Percentiles rank a stretch among this genome's conserved stretches.
These are phyloP conservation scores for Ophiostoma populinum DNA, from an alignment of 2,329 filamentous ascomycete genomes.

Conservation along the genomic window DNA sequence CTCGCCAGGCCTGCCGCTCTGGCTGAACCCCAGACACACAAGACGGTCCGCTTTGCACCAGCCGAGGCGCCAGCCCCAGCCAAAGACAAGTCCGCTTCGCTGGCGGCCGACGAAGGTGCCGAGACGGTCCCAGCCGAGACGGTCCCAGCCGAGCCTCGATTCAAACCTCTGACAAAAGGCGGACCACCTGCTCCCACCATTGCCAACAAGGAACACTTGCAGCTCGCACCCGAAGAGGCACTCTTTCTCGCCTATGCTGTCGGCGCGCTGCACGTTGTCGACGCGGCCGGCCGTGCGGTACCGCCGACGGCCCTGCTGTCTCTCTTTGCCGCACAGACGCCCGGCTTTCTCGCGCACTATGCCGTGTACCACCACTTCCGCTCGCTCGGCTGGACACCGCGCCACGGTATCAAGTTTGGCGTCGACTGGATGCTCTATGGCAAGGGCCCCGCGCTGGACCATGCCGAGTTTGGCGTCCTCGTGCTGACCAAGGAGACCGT, in stretches of 20 bases:
- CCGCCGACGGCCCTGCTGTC: slow-evolving; percentile 40
- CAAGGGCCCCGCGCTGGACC: slow-evolving; percentile 80
- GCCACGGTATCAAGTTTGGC: slow-evolving; percentile 85
- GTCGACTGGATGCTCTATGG: slow-evolving; percentile 92
- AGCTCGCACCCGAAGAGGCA: slow-evolving; percentile 75
- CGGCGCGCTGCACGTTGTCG: slow-evolving; percentile 50
- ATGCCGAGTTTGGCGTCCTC: slow-evolving; percentile 81
- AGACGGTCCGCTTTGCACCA: no score
- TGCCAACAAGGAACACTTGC: slow-evolving; percentile 55
- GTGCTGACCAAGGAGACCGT: slow-evolving; percentile 44
- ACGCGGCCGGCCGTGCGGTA: slow-evolving; percentile 28
- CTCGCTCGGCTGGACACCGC: slow-evolving; percentile 84
- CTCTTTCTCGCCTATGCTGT: slow-evolving; percentile 79
- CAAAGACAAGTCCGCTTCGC: not conserved
- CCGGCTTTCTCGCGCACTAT: slow-evolving; percentile 74
- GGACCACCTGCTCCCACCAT: not conserved
- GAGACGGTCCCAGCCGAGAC: slow-evolving; percentile 27
- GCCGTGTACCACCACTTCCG: slow-evolving; percentile 91
- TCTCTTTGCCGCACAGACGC: slow-evolving; percentile 47
- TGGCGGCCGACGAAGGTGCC: slow-evolving; percentile 33
- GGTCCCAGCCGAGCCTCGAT: slow-evolving; percentile 27
- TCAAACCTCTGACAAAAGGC: not conserved
- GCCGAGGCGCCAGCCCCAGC: not conserved
- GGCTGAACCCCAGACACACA: not conserved
- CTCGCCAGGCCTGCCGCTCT: slow-evolving; percentile 7